A percentile compares a stretch with the other conserved stretches of the same genome.
phyloP scores from a whole-genome alignment of 257 asterid genomes.

The Forsythia suspensa region DNA sequence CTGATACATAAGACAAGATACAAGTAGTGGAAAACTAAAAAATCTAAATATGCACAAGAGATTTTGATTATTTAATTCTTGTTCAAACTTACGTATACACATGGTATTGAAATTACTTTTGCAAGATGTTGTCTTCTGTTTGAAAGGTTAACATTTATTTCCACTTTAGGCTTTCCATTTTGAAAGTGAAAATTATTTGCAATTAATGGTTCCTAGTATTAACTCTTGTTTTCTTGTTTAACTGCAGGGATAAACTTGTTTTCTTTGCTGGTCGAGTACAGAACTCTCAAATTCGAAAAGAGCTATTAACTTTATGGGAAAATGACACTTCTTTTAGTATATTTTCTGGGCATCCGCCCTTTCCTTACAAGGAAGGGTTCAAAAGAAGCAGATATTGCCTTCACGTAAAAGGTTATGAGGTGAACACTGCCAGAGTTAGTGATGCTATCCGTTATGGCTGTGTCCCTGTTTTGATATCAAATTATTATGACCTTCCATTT shows the following conservation, averaged over 20 bases:
- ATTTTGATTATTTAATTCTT: neutral
- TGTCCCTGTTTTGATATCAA: constrained; percentile 70
- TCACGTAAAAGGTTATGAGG: constrained; percentile 82
- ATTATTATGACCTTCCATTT: constrained; percentile 79
- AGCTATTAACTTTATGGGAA: constrained; percentile 50
- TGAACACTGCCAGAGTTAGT: constrained; percentile 77
- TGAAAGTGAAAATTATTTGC: neutral
- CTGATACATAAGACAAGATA: neutral
- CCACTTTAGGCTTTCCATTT: too few species aligned
- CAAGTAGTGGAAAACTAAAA: too few species aligned
- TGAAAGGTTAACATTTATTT: too few species aligned
- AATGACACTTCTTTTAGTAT: constrained; percentile 59
- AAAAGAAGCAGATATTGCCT: constrained; percentile 72
- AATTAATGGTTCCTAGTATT: neutral
- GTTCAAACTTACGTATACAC: neutral
- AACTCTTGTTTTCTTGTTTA: constrained; percentile 1
- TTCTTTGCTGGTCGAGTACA: constrained; percentile 80
- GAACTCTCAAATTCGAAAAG: constrained; percentile 53
- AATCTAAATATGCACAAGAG: too few species aligned
- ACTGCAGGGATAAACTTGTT: constrained; percentile 54
- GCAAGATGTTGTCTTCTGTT: neutral
- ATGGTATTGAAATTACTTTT: neutral
- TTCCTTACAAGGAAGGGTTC: constrained; percentile 70
- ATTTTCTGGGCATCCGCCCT: constrained; percentile 48
- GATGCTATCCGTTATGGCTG: constrained; percentile 81